Percentiles rank a stretch among this genome's conserved stretches.
Conservation (phyloP, 2,329 filamentous ascomycete species). For the Trichoderma cornu-damae region DNA sequence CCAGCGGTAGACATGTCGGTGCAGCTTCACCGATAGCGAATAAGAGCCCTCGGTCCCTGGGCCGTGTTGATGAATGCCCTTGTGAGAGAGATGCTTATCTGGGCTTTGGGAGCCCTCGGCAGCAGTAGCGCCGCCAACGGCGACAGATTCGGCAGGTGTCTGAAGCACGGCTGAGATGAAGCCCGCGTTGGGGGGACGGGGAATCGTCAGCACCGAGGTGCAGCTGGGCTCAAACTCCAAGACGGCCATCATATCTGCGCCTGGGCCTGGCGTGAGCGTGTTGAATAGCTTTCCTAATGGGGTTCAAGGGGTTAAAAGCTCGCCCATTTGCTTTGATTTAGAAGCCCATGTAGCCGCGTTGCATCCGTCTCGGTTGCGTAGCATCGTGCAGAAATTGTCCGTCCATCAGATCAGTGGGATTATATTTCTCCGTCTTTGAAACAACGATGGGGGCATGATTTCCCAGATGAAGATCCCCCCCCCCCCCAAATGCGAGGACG, state of each 20-base stretch:
- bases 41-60: background rate
- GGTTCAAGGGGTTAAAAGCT: background rate
- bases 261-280: background rate
- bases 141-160: slow-evolving; percentile 16
- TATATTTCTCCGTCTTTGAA: slow-evolving; percentile 16
- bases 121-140: background rate
- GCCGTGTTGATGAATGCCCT: background rate
- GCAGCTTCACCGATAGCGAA: background rate
- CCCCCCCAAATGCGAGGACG: no score
- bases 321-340: background rate
- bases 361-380: slow-evolving; percentile 2
- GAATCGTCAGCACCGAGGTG: slow-evolving; percentile 17
- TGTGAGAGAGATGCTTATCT: slow-evolving; percentile 15
- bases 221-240: slow-evolving; percentile 2
- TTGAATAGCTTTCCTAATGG: background rate
- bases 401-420: slow-evolving; percentile 18
- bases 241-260: background rate
- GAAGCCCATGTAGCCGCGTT: slow-evolving; percentile 6
- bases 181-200: slow-evolving; percentile 12
- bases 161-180: background rate
- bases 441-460: background rate
- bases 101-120: background rate
- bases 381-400: background rate
- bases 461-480: background rate
- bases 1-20: background rate